These are phyloP conservation scores for Novymonas esmeraldas DNA, from an alignment of 208 protist genomes.

Conservation along the genomic window DNA sequence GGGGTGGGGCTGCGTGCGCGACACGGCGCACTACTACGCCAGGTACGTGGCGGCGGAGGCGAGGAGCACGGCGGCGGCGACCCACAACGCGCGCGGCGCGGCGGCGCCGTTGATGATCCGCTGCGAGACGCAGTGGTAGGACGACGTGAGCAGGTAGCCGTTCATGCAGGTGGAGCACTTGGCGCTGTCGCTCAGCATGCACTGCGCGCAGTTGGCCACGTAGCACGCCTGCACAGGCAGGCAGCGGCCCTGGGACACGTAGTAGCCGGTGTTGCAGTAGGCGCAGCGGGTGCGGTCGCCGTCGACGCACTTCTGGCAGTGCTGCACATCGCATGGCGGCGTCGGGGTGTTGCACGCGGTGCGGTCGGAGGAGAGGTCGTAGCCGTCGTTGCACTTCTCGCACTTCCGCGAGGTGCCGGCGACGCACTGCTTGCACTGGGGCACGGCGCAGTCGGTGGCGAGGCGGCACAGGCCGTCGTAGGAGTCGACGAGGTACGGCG, in stretches of 20 bases:
- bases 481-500: conserved; percentile 1
- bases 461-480: conserved; percentile 1
- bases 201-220: conserved; percentile 17
- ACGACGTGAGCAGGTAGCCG: background rate
- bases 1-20: background rate
- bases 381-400: conserved; percentile 11
- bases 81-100: background rate
- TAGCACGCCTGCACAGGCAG: background rate
- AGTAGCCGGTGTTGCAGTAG: conserved; percentile 10
- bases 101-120: background rate
- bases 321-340: conserved; percentile 10
- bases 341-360: background rate
- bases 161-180: conserved; percentile 15
- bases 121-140: conserved; percentile 7
- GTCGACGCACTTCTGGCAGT: conserved; percentile 11
- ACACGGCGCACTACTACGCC: conserved; percentile 3
- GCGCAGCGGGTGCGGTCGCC: background rate
- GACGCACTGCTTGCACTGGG: conserved; percentile 11
- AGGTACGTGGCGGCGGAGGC: background rate
- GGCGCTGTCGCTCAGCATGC: conserved; percentile 8
- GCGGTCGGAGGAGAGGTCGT: conserved; percentile 4
- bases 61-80: conserved; percentile 7
- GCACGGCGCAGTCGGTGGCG: conserved; percentile 4
- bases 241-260: conserved; percentile 6
- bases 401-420: background rate